These are phyloP conservation scores for Capsella rubella DNA, from an alignment of 441 rosid species.

Conservation along the genomic window DNA sequence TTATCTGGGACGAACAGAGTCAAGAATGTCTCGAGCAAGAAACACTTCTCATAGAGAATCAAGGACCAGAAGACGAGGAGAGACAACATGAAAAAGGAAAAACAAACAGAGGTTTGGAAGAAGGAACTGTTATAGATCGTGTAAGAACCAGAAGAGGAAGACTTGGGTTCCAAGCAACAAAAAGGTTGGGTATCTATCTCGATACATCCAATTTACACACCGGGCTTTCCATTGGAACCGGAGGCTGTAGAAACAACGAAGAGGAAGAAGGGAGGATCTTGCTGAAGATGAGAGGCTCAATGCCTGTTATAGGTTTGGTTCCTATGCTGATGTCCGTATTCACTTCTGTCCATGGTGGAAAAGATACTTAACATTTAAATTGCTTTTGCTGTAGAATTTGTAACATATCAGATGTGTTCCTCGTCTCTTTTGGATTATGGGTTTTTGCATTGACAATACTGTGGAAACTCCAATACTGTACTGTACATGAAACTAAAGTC, in stretches of 20 bases:
- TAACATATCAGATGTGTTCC: not conserved
- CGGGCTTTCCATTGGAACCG: slow-evolving; percentile 25
- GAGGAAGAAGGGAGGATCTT: slow-evolving; percentile 11
- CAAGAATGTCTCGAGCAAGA: slow-evolving; percentile 26
- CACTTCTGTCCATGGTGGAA: slow-evolving; percentile 23
- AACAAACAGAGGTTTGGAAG: not conserved
- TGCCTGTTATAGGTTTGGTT: slow-evolving; percentile 26
- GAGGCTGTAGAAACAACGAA: not conserved
- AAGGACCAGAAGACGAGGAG: slow-evolving; percentile 23
- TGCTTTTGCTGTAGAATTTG: slow-evolving; percentile 9
- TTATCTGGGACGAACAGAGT: slow-evolving; percentile 34
- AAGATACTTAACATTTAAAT: slow-evolving; percentile 7
- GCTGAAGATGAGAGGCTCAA: slow-evolving; percentile 31
- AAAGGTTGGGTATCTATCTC: slow-evolving; percentile 34
- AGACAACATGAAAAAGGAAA: not conserved
- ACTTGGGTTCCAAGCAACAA: slow-evolving; percentile 39
- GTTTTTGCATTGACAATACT: not conserved
- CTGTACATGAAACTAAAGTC: not conserved
- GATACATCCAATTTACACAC: slow-evolving; percentile 34
- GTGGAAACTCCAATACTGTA: no score
- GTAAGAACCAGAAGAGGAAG: slow-evolving; percentile 30
- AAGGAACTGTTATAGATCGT: not conserved
- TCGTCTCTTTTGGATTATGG: not conserved
- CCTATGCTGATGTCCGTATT: slow-evolving; percentile 26
- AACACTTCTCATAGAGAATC: not conserved